phyloP scores from a whole-genome alignment of 257 asterid species.

The Nicotiana obtusifolia region DNA sequence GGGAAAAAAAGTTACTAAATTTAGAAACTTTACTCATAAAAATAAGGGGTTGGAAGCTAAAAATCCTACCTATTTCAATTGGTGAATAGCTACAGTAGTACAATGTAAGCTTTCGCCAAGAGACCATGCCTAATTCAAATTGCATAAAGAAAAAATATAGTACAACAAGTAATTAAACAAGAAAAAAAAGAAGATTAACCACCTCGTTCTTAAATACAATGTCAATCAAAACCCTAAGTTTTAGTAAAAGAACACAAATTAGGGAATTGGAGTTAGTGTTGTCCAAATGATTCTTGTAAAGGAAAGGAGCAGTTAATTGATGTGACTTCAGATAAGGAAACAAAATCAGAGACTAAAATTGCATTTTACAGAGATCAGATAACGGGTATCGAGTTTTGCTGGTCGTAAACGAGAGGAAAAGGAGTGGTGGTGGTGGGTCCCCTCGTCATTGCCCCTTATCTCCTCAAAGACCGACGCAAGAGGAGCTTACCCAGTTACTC shows the following conservation, averaged over 20 bases:
- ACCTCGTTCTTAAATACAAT: neutral
- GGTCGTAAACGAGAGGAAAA: neutral
- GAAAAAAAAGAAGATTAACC: neutral
- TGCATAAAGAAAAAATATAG: neutral
- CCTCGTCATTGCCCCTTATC: neutral
- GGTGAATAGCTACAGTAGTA: neutral
- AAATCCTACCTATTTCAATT: neutral
- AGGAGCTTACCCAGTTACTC: too few relatives aligned
- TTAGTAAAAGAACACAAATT: neutral
- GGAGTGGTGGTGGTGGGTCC: neutral
- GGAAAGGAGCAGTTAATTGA: neutral
- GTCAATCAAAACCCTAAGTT: neutral
- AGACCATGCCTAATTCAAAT: neutral
- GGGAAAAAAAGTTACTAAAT: neutral
- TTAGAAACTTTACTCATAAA: neutral
- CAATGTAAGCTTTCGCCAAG: neutral
- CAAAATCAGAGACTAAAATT: neutral
- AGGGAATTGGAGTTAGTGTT: neutral
- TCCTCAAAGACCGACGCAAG: neutral
- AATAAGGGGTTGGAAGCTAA: neutral
- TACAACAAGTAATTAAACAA: slow-evolving; percentile 1
- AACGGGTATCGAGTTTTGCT: neutral
- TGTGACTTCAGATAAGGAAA: neutral
- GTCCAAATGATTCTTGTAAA: too few relatives aligned
- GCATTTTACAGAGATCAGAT: neutral